These are phyloP conservation scores for Hebeloma cylindrosporum DNA, from an alignment of 768 basidiomycete species.

Conservation along the genomic window DNA sequence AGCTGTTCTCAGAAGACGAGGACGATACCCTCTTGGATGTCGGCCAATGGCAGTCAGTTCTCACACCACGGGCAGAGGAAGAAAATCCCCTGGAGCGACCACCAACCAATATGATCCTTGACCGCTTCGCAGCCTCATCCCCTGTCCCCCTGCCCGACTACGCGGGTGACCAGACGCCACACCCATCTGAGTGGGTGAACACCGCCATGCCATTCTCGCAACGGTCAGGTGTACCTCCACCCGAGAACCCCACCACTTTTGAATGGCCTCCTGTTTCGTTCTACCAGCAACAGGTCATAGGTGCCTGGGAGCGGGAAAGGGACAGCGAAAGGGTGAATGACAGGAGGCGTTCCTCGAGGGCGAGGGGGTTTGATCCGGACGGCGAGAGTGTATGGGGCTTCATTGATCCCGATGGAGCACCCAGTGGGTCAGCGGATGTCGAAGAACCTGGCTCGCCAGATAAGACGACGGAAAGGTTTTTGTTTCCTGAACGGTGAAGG, in stretches of 20 bases:
- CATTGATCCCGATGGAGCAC: conserved; percentile 8
- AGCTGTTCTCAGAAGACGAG: conserved; percentile 10
- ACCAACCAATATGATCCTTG: conserved; percentile 11
- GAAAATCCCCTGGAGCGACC: not conserved
- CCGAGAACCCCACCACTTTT: conserved; percentile 2
- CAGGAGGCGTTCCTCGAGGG: conserved; percentile 12
- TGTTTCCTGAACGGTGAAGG: conserved; percentile 46
- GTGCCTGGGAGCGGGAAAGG: conserved; percentile 20
- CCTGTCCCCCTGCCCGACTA: conserved; percentile 14
- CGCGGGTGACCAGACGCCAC: conserved; percentile 2
- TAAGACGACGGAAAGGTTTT: conserved; percentile 41
- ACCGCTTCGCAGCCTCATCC: conserved; percentile 16
- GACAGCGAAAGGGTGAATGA: conserved; percentile 15
- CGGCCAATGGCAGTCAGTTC: conserved; percentile 3
- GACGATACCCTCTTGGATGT: conserved; percentile 3
- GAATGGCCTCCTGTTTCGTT: conserved; percentile 18
- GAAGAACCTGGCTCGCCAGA: conserved; percentile 40
- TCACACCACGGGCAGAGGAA: conserved; percentile 2
- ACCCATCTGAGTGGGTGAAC: not conserved
- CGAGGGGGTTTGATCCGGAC: conserved; percentile 40
- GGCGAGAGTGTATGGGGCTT: conserved; percentile 32
- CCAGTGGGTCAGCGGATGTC: conserved; percentile 3
- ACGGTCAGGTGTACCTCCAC: not conserved
- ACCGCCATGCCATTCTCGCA: no score
- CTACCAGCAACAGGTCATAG: conserved; percentile 25